Conservation (phyloP, 192 early-diverging fungal species). For the Coemansia sp. region DNA sequence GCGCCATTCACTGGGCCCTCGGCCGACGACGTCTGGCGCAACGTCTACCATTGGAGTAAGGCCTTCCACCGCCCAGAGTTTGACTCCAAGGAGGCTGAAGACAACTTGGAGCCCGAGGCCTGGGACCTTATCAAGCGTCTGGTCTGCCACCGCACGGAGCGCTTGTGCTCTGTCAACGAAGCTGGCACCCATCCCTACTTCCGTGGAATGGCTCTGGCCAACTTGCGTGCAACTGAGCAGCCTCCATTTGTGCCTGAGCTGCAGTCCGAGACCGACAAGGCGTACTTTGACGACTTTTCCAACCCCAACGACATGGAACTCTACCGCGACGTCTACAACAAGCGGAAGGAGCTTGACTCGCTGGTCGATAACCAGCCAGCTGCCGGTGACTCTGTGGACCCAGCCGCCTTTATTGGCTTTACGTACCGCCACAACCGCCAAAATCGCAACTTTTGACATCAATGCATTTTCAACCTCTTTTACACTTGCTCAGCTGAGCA, state of each 20-base stretch:
- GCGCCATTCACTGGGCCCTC: constrained; percentile 70
- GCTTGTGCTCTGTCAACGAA: constrained; percentile 56
- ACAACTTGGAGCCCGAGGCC: constrained; percentile 70
- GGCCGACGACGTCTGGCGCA: constrained; percentile 77
- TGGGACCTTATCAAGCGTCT: constrained; percentile 73
- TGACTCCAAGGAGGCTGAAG: constrained; percentile 70
- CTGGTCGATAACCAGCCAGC: constrained; percentile 19
- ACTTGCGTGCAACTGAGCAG: constrained; percentile 57
- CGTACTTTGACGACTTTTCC: constrained; percentile 78
- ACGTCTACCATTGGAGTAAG: constrained; percentile 77
- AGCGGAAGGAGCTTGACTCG: constrained; percentile 48
- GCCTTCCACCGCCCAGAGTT: constrained; percentile 79
- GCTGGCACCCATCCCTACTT: constrained; percentile 62
- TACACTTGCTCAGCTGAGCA: not conserved
- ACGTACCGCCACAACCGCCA: constrained; percentile 61
- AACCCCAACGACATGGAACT: constrained; percentile 62
- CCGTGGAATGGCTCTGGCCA: constrained; percentile 55
- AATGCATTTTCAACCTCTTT: not conserved
- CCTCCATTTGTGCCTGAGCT: constrained; percentile 77
- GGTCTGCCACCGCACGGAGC: constrained; percentile 53
- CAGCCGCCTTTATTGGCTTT: constrained; percentile 83
- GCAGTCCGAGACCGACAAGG: constrained; percentile 70
- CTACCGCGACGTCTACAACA: constrained; percentile 61
- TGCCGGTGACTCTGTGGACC: constrained; percentile 59
- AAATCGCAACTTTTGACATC: constrained; percentile 24